phyloP scores from a whole-genome alignment of 2,329 filamentous ascomycete genomes.

The Coniella vitis region DNA sequence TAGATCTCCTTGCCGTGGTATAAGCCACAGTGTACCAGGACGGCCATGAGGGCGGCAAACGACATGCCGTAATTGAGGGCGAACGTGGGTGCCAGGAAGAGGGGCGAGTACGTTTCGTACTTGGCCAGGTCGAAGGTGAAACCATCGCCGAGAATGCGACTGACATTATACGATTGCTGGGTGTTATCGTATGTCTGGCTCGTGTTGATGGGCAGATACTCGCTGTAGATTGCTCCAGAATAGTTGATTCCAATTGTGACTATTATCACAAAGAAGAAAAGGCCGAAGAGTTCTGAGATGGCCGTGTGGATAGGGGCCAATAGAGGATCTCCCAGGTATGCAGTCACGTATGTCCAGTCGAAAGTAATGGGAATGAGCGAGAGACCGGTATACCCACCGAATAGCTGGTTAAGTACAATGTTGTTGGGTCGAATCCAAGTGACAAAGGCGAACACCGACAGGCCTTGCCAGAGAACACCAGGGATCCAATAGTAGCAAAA shows the following conservation, averaged over 20 bases:
- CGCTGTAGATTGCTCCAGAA: slow-evolving; percentile 37
- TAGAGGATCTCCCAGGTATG: slow-evolving; percentile 29
- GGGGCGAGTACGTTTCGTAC: slow-evolving; percentile 48
- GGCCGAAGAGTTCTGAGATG: slow-evolving; percentile 35
- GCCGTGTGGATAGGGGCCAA: slow-evolving; percentile 30
- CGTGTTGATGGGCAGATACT: slow-evolving; percentile 49
- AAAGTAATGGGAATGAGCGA: slow-evolving; percentile 38
- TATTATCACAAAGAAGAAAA: slow-evolving; percentile 33
- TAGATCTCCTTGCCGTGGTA: slow-evolving; percentile 37
- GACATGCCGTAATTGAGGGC: slow-evolving; percentile 42
- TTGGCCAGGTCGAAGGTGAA: slow-evolving; percentile 43
- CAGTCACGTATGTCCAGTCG: slow-evolving; percentile 30
- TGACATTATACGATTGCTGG: slow-evolving; percentile 42
- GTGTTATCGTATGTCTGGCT: slow-evolving; percentile 52
- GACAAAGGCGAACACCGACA: slow-evolving; percentile 41
- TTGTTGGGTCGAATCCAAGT: slow-evolving; percentile 43
- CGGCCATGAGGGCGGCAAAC: slow-evolving; percentile 45
- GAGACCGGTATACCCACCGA: slow-evolving; percentile 39
- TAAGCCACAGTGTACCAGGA: slow-evolving; percentile 30
- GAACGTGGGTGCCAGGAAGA: slow-evolving; percentile 44
- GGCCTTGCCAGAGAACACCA: slow-evolving; percentile 22
- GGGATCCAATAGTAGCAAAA: slow-evolving; percentile 38
- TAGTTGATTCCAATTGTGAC: slow-evolving; percentile 42
- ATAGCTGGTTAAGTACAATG: slow-evolving; percentile 39
- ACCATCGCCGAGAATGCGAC: slow-evolving; percentile 41